Percentiles rank a stretch among this genome's conserved stretches.
phyloP scores from a whole-genome alignment of 768 basidiomycete genomes.

The Phanerochaete sordida region DNA sequence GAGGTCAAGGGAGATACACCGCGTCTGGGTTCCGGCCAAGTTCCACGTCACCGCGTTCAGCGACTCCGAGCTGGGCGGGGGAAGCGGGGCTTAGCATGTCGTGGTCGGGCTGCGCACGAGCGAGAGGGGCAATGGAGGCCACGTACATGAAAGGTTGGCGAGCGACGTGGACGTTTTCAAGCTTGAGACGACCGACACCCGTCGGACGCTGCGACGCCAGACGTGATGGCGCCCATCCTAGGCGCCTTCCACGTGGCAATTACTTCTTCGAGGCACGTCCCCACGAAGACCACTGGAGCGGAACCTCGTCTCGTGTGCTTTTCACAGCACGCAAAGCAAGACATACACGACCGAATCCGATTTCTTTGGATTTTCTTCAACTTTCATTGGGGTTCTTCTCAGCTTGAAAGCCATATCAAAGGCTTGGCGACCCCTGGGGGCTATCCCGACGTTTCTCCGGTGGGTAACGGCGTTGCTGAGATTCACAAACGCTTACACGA shows the following conservation, averaged over 20 bases:
- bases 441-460: not conserved
- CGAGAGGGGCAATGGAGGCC: not conserved
- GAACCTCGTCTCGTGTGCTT: no score
- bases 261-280: not conserved
- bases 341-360: no score
- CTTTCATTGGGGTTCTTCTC: no score
- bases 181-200: conserved; percentile 3
- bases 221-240: not conserved
- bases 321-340: no score
- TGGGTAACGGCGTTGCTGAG: not conserved
- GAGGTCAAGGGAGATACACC: conserved; percentile 3
- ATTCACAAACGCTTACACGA: not conserved
- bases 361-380: no score
- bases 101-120: not conserved
- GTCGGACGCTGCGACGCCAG: conserved; percentile 6
- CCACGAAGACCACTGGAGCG: no score
- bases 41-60: conserved; percentile 16
- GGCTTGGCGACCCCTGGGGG: not conserved
- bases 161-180: conserved; percentile 11
- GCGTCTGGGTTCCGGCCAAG: conserved; percentile 12
- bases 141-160: conserved; percentile 2
- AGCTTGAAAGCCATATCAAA: no score
- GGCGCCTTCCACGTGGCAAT: not conserved
- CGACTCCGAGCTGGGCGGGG: not conserved
- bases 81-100: not conserved